Conservation (phyloP, 176 grass and related monocot genomes). For the Triticum monococcum region DNA sequence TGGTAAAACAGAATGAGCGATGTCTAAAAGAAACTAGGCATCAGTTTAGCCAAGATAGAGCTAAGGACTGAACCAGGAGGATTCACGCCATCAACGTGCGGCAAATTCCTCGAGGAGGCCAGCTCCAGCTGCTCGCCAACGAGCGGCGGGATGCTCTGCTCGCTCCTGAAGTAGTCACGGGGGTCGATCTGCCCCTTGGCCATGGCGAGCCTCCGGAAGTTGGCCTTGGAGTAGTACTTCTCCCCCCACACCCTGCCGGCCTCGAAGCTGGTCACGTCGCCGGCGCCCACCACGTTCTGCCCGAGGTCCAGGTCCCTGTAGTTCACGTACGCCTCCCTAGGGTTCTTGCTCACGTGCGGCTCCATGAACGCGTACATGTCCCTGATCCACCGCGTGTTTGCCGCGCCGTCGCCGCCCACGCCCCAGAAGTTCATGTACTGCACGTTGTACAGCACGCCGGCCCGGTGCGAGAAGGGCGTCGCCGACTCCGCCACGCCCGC, state of each 20-base stretch:
- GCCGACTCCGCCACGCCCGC: not conserved
- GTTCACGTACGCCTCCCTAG: not conserved
- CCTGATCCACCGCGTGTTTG: not conserved
- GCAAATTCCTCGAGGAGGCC: no score
- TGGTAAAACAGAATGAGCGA: no score
- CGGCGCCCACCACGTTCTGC: not conserved
- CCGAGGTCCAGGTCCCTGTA: not conserved
- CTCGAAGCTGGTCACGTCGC: not conserved
- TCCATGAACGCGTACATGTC: not conserved
- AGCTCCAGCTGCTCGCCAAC: not conserved
- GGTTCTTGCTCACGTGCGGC: not conserved
- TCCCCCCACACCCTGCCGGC: not conserved
- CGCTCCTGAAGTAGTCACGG: not conserved
- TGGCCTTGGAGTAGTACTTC: slow-evolving; percentile 1
- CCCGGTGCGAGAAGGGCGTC: not conserved
- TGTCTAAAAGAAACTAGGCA: no score
- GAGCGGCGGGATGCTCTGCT: slow-evolving; percentile 2
- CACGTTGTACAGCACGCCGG: not conserved
- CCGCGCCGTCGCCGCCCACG: not conserved
- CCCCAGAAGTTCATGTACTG: slow-evolving; percentile 9
- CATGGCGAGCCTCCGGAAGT: slow-evolving; percentile 3
- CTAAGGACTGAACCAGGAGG: no score
- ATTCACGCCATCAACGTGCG: not conserved
- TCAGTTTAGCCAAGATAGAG: no score
- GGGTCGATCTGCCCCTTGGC: not conserved